Evolutionary conservation across 1,284 basidiomycete species (phyloP).

Genomic region (Cryptococcus neoformans): DNA sequence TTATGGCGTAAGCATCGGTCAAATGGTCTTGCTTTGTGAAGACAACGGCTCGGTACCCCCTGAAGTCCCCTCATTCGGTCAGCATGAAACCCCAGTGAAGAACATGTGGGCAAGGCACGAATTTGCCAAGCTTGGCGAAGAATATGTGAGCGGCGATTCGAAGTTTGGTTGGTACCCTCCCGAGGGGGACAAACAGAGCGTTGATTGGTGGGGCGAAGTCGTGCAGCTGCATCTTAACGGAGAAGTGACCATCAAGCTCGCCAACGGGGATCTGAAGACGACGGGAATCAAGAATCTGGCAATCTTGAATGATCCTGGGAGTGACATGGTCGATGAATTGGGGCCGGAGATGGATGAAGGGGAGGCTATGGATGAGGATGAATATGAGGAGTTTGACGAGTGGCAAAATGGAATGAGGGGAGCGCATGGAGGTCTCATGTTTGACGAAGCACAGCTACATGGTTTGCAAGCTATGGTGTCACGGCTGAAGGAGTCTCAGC

Average conservation of each 20-base stretch:
- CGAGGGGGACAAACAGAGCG: slow-evolving; percentile 19
- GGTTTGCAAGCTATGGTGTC: not conserved
- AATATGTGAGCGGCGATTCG: slow-evolving; percentile 7
- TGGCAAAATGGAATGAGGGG: slow-evolving; percentile 5
- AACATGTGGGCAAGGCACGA: slow-evolving; percentile 16
- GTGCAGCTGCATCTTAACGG: slow-evolving; percentile 48
- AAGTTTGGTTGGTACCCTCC: slow-evolving; percentile 14
- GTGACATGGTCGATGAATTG: slow-evolving; percentile 4
- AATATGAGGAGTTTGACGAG: not conserved
- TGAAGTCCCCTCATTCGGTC: slow-evolving; percentile 38
- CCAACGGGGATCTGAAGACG: slow-evolving; percentile 22
- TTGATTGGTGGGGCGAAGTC: slow-evolving; percentile 53
- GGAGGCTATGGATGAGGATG: slow-evolving; percentile 5
- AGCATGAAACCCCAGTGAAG: slow-evolving; percentile 23
- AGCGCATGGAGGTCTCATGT: not conserved
- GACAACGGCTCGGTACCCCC: slow-evolving; percentile 33
- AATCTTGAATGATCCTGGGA: slow-evolving; percentile 11
- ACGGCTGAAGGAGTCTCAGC: not conserved
- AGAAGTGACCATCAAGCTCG: slow-evolving; percentile 39
- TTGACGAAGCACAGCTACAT: not conserved
- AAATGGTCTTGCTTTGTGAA: slow-evolving; percentile 68
- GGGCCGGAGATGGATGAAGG: slow-evolving; percentile 11
- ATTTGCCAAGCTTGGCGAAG: slow-evolving; percentile 17
- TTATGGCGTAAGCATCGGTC: slow-evolving; percentile 76
- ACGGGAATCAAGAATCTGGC: slow-evolving; percentile 12